Percentiles rank a stretch among this genome's conserved stretches.
Conservation (phyloP, 345 rosid species). For the Tarenaya hassleriana region DNA sequence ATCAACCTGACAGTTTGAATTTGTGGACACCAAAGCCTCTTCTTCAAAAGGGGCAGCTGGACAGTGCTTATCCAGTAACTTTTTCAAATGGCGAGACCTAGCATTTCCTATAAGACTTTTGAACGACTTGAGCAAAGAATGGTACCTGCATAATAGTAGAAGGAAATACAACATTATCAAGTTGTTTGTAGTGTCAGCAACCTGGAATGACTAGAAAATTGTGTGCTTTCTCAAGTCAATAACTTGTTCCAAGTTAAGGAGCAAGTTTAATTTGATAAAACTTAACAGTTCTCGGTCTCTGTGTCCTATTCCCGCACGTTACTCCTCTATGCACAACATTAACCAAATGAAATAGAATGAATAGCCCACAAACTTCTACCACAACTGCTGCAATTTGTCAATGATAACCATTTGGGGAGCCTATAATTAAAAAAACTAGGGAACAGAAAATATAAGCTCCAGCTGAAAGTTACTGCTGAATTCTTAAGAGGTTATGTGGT, state of each 20-base stretch:
- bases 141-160: constrained; percentile 41
- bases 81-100: constrained; percentile 40
- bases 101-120: constrained; percentile 50
- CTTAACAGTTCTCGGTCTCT: constrained; percentile 2
- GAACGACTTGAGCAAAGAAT: constrained; percentile 43
- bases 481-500: neutral
- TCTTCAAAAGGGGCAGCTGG: constrained; percentile 37
- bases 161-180: neutral
- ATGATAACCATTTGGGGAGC: too few relatives aligned
- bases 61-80: constrained; percentile 65
- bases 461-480: too few relatives aligned
- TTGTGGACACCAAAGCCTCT: constrained; percentile 15
- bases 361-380: too few relatives aligned
- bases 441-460: too few relatives aligned
- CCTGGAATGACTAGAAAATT: neutral
- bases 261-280: constrained; percentile 6
- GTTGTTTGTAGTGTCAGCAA: neutral
- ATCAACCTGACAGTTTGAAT: constrained; percentile 19
- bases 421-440: too few relatives aligned
- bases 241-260: constrained; percentile 9
- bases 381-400: too few relatives aligned
- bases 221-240: neutral
- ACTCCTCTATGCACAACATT: neutral
- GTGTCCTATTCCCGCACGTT: neutral
- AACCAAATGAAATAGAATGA: constrained; percentile 1